A percentile compares a stretch with the other conserved stretches of the same genome.
phyloP scores from a whole-genome alignment of 2,329 filamentous ascomycete genomes.

The Hypoxylon sp. region DNA sequence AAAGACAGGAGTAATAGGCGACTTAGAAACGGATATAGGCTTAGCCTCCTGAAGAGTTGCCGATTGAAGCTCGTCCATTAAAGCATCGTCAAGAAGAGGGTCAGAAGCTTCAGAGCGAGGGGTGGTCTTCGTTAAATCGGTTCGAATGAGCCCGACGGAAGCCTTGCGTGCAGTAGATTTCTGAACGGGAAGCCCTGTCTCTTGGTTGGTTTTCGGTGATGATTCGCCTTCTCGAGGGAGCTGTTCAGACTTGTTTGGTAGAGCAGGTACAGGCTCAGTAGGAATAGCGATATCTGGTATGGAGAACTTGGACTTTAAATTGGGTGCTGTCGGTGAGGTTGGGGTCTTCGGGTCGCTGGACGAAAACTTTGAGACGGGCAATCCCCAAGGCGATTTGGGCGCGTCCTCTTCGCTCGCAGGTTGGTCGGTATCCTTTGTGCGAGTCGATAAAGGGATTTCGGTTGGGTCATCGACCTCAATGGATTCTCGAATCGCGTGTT shows the following conservation, averaged over 20 bases:
- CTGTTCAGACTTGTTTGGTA: constrained; percentile 26
- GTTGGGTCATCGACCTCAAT: constrained; percentile 38
- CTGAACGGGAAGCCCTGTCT: constrained; percentile 44
- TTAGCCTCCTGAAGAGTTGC: constrained; percentile 88
- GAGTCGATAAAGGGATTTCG: constrained; percentile 18
- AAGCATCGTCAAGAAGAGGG: constrained; percentile 79
- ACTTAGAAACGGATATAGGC: constrained; percentile 83
- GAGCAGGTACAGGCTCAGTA: constrained; percentile 43
- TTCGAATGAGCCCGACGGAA: constrained; percentile 69
- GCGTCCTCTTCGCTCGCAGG: constrained; percentile 37
- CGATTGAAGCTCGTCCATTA: constrained; percentile 87
- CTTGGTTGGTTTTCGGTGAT: constrained; percentile 28
- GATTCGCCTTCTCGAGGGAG: constrained; percentile 31
- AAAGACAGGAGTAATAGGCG: constrained; percentile 80
- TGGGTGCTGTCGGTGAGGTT: constrained; percentile 49
- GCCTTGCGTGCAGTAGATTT: constrained; percentile 57
- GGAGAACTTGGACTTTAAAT: constrained; percentile 63
- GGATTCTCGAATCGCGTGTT: constrained; percentile 29
- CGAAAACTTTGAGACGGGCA: constrained; percentile 51
- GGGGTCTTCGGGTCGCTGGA: constrained; percentile 49
- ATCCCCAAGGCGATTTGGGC: constrained; percentile 46
- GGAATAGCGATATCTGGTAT: constrained; percentile 56
- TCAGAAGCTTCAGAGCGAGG: constrained; percentile 58
- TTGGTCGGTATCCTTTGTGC: constrained; percentile 30
- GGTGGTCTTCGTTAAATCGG: constrained; percentile 60